Evolutionary conservation across 2,329 filamentous ascomycete genomes (phyloP).

Genomic region (Alternaria triticimaculans): DNA sequence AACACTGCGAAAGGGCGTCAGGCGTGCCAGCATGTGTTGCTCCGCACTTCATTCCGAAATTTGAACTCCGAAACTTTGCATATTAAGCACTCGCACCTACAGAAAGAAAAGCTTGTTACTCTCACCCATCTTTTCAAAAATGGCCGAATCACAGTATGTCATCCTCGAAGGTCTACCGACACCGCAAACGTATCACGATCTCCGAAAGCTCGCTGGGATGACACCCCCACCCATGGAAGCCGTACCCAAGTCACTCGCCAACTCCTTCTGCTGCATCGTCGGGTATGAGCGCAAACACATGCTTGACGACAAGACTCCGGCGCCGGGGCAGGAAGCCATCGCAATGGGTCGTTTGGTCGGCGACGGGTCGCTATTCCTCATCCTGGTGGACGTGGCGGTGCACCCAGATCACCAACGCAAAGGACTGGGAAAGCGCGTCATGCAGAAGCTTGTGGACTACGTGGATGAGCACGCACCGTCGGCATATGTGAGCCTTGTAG

Average conservation of each 20-base stretch:
- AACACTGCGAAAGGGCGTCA: neutral
- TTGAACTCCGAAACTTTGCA: neutral
- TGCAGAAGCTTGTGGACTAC: constrained; percentile 52
- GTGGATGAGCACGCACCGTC: constrained; percentile 51
- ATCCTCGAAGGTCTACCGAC: constrained; percentile 36
- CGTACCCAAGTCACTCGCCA: constrained; percentile 34
- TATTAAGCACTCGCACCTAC: neutral
- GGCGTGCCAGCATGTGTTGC: neutral
- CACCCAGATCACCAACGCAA: constrained; percentile 57
- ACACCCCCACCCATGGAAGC: constrained; percentile 39
- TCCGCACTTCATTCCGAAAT: neutral
- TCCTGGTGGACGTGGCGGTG: constrained; percentile 60
- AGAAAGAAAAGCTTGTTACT: neutral
- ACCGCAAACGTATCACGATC: constrained; percentile 40
- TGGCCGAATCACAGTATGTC: constrained; percentile 28
- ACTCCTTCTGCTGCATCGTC: constrained; percentile 33
- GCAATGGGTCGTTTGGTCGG: constrained; percentile 61
- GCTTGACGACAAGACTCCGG: constrained; percentile 28
- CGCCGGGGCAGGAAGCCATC: constrained; percentile 37
- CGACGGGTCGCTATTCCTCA: constrained; percentile 61
- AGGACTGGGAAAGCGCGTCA: constrained; percentile 56
- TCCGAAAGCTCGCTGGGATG: constrained; percentile 36
- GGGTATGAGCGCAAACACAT: constrained; percentile 35
- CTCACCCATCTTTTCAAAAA: neutral
- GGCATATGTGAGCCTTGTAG: constrained; percentile 56